These are phyloP conservation scores for Oryza australiensis DNA, from an alignment of 176 grass and related monocot species.

Conservation along the genomic window DNA sequence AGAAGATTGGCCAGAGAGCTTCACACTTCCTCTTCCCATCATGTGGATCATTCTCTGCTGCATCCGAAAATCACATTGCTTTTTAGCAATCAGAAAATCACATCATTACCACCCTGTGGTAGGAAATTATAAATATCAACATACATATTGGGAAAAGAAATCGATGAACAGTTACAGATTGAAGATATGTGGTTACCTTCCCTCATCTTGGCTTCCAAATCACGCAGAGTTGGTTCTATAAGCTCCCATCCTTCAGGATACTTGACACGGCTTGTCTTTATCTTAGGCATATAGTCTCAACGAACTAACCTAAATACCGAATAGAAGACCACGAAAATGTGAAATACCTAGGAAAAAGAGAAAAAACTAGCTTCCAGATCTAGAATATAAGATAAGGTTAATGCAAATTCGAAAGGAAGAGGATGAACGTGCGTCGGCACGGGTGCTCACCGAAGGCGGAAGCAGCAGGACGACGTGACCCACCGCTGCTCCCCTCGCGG, in stretches of 20 bases:
- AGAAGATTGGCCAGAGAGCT: slow-evolving; percentile 84
- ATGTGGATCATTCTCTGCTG: slow-evolving; percentile 93
- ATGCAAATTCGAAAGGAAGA: too few species aligned
- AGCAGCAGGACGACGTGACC: too few species aligned
- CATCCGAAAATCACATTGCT: slow-evolving; percentile 5
- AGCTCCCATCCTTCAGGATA: slow-evolving; percentile 99
- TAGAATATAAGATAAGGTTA: too few species aligned
- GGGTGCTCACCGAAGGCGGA: too few species aligned
- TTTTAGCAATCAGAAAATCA: slow-evolving; percentile 4
- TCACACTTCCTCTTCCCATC: slow-evolving; percentile 95
- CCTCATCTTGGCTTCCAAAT: slow-evolving; percentile 95
- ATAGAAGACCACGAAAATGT: too few species aligned
- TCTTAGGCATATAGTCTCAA: slow-evolving; percentile 67
- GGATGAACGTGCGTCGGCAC: too few species aligned
- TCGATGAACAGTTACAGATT: neutral
- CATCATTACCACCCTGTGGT: neutral
- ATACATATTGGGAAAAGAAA: neutral
- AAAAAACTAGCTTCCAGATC: too few species aligned
- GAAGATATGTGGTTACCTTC: slow-evolving; percentile 51
- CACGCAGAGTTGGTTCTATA: slow-evolving; percentile 86
- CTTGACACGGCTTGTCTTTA: slow-evolving; percentile 93
- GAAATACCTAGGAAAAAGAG: too few species aligned
- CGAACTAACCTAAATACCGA: too few species aligned
- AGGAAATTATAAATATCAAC: neutral
- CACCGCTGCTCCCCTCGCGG: too few species aligned